Conservation (phyloP, 805 yeast species). For the Metschnikowia dekortorum region DNA sequence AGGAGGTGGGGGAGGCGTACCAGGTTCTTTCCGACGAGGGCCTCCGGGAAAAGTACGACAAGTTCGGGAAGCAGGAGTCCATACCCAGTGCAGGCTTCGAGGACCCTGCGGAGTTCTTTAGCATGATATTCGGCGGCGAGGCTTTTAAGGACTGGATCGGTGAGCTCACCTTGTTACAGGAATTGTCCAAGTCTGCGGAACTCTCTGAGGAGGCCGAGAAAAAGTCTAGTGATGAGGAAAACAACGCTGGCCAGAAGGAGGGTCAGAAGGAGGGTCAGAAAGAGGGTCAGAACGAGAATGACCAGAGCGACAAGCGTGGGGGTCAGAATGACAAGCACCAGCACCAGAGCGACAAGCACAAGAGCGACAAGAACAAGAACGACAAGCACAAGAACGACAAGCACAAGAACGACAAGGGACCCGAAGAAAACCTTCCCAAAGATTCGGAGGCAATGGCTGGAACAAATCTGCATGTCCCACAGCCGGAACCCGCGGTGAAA, state of each 20-base stretch:
- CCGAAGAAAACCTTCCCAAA: background rate
- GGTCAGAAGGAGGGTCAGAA: background rate
- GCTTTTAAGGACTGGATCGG: slow-evolving; percentile 63
- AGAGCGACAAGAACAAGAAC: background rate
- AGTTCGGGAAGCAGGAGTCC: slow-evolving; percentile 69
- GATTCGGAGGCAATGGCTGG: background rate
- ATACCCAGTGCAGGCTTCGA: slow-evolving; percentile 69
- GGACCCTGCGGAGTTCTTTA: slow-evolving; percentile 60
- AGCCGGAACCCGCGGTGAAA: background rate
- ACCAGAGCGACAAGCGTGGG: no score
- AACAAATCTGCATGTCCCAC: background rate
- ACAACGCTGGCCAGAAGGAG: background rate
- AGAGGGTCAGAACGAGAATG: background rate
- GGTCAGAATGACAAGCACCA: no score
- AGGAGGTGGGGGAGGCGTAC: slow-evolving; percentile 63
- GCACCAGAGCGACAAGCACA: no score
- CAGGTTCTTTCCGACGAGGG: slow-evolving; percentile 68
- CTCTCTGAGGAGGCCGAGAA: slow-evolving; percentile 31
- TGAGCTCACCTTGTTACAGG: slow-evolving; percentile 45
- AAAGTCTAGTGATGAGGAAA: background rate
- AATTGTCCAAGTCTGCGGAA: slow-evolving; percentile 40
- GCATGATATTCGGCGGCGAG: slow-evolving; percentile 82
- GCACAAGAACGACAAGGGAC: background rate
- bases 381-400: background rate
- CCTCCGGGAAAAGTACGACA: slow-evolving; percentile 65